These are phyloP conservation scores for Syzygium syzygioides DNA, from an alignment of 441 rosid species.

Conservation along the genomic window DNA sequence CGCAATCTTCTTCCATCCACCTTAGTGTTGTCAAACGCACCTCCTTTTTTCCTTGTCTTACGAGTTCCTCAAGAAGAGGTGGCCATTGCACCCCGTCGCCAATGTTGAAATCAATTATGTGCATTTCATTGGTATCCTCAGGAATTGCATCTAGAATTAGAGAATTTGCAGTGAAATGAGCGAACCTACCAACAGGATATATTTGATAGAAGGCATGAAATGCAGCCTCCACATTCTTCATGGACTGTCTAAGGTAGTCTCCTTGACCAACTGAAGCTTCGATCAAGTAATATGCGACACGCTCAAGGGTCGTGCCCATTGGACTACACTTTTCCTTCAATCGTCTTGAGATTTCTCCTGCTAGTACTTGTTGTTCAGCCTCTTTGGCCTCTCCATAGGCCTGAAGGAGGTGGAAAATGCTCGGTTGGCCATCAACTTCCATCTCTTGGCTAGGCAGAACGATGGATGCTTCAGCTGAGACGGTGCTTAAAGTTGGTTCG, in stretches of 20 bases:
- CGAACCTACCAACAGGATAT: conserved; percentile 31
- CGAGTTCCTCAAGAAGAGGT: conserved; percentile 27
- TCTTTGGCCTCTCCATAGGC: conserved; percentile 38
- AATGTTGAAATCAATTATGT: conserved; percentile 31
- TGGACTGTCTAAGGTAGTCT: conserved; percentile 18
- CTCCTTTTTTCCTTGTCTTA: neutral
- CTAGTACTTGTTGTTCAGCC: conserved; percentile 19
- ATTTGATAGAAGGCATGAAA: conserved; percentile 32
- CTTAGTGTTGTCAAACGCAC: conserved; percentile 23
- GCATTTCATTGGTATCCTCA: conserved; percentile 8
- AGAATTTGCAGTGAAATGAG: conserved; percentile 41
- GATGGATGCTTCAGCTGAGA: neutral
- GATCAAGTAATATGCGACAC: conserved; percentile 23
- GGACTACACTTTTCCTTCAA: conserved; percentile 22
- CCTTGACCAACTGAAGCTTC: conserved; percentile 17
- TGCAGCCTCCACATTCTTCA: conserved; percentile 22
- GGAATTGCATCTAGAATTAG: conserved; percentile 31
- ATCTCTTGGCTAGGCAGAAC: conserved; percentile 15
- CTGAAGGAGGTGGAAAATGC: conserved; percentile 22
- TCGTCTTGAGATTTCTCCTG: conserved; percentile 11
- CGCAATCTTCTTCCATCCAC: conserved; percentile 17
- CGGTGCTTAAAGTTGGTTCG: neutral
- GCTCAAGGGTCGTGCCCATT: conserved; percentile 17
- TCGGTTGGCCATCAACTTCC: conserved; percentile 20
- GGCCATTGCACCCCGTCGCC: conserved; percentile 41